Conservation (phyloP, 2,329 filamentous ascomycete species). For the Aureobasidium musti region DNA sequence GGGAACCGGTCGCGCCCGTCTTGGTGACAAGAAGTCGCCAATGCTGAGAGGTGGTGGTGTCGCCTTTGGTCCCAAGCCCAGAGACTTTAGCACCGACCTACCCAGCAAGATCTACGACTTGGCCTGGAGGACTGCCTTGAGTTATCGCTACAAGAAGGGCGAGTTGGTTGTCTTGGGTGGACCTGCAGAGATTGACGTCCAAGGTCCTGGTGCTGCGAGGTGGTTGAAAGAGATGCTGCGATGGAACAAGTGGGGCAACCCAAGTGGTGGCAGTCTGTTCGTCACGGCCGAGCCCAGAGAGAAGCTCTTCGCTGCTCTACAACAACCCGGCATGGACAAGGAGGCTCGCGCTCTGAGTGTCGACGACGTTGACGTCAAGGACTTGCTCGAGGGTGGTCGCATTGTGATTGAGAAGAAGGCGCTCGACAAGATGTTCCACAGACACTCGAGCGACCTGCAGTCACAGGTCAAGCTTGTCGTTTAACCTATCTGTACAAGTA, state of each 20-base stretch:
- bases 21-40: conserved; percentile 79
- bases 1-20: conserved; percentile 75
- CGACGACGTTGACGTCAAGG: conserved; percentile 92
- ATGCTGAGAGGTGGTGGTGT: conserved; percentile 84
- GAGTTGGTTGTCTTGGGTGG: conserved; percentile 85
- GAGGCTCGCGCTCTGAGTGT: conserved; percentile 70
- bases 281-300: conserved; percentile 65
- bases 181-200: conserved; percentile 67
- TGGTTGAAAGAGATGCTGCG: conserved; percentile 69
- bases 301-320: conserved; percentile 67
- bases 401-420: conserved; percentile 84
- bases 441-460: conserved; percentile 65
- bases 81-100: conserved; percentile 83
- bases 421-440: conserved; percentile 70
- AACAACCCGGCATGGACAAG: conserved; percentile 58
- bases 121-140: conserved; percentile 91
- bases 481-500: conserved; percentile 7
- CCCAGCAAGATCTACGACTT: conserved; percentile 91
- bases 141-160: conserved; percentile 83
- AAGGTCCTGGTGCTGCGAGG: conserved; percentile 40
- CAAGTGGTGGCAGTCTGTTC: conserved; percentile 70
- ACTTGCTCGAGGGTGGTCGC: conserved; percentile 80
- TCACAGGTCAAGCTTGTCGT: conserved; percentile 18
- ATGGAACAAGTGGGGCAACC: conserved; percentile 68
- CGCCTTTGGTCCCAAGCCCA: conserved; percentile 82